phyloP scores from a whole-genome alignment of 2,329 filamentous ascomycete genomes.

The Dactylellina leptospora region DNA sequence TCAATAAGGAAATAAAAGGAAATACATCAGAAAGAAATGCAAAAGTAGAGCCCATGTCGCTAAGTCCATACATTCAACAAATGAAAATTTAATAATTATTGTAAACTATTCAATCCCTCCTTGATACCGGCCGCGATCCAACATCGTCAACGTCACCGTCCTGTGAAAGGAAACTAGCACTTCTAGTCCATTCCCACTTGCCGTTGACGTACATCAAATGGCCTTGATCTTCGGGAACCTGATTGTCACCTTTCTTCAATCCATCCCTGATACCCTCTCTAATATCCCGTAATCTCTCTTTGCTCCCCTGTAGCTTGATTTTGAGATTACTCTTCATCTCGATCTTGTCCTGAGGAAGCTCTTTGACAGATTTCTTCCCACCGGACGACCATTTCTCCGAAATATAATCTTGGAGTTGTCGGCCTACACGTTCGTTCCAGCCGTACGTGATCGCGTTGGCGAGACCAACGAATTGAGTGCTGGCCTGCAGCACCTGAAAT shows the following conservation, averaged over 20 bases:
- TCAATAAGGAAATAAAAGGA: too few species aligned
- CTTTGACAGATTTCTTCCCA: constrained; percentile 20
- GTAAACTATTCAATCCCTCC: constrained; percentile 9
- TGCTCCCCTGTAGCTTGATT: constrained; percentile 38
- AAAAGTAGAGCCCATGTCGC: too few species aligned
- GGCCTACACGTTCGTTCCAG: constrained; percentile 59
- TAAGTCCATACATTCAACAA: too few species aligned
- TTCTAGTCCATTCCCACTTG: constrained; percentile 48
- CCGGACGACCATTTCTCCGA: constrained; percentile 26
- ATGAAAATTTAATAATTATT: too few species aligned
- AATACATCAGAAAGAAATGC: too few species aligned
- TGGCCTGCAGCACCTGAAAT: constrained; percentile 59
- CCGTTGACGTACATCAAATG: constrained; percentile 49
- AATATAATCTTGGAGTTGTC: constrained; percentile 30
- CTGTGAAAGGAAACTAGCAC: constrained; percentile 36
- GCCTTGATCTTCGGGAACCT: constrained; percentile 27
- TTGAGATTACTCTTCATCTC: constrained; percentile 34
- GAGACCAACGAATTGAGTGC: constrained; percentile 60
- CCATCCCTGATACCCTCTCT: constrained; percentile 38
- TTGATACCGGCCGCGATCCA: neutral
- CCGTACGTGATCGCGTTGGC: constrained; percentile 61
- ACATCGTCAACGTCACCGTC: constrained; percentile 21
- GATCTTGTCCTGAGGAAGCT: constrained; percentile 14
- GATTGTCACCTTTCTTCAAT: constrained; percentile 20
- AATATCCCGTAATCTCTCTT: constrained; percentile 40